Conservation (phyloP, 805 yeast genomes). For the Zygoascus bituminiphila region DNA sequence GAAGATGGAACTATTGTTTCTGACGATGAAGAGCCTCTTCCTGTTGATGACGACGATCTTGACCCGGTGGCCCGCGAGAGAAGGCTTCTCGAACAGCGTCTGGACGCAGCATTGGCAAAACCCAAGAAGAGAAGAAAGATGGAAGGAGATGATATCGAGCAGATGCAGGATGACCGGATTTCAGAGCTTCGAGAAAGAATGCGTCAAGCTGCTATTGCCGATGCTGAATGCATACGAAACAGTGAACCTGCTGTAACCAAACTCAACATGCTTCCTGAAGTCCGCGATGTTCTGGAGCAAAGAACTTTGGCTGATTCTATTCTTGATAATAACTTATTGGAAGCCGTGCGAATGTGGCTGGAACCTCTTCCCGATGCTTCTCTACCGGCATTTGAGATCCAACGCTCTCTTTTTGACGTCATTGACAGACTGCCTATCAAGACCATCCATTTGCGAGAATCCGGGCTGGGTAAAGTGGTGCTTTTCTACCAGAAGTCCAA, state of each 20-base stretch:
- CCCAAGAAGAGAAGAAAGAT: constrained; percentile 46
- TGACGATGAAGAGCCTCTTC: constrained; percentile 13
- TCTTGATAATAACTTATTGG: constrained; percentile 85
- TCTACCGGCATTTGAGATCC: constrained; percentile 95
- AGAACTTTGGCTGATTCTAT: constrained; percentile 86
- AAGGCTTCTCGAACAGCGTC: constrained; percentile 68
- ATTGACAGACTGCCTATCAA: constrained; percentile 78
- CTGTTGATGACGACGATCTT: constrained; percentile 21
- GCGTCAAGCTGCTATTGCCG: constrained; percentile 61
- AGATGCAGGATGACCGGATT: constrained; percentile 88
- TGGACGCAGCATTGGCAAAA: constrained; percentile 70
- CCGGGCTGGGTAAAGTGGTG: constrained; percentile 88
- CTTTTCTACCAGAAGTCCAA: constrained; percentile 88
- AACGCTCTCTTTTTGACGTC: constrained; percentile 72
- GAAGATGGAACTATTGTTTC: constrained; percentile 14
- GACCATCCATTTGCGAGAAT: constrained; percentile 89
- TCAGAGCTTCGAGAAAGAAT: constrained; percentile 74
- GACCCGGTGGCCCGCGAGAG: constrained; percentile 44
- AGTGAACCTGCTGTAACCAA: constrained; percentile 69
- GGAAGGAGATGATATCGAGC: constrained; percentile 89
- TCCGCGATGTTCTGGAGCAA: constrained; percentile 64
- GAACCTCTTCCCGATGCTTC: constrained; percentile 98
- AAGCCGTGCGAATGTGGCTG: constrained; percentile 91
- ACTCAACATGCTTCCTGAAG: constrained; percentile 71
- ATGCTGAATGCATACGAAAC: constrained; percentile 45